These are phyloP conservation scores for Trichoderma sp. DNA, from an alignment of 2,329 filamentous ascomycete species.

Conservation along the genomic window DNA sequence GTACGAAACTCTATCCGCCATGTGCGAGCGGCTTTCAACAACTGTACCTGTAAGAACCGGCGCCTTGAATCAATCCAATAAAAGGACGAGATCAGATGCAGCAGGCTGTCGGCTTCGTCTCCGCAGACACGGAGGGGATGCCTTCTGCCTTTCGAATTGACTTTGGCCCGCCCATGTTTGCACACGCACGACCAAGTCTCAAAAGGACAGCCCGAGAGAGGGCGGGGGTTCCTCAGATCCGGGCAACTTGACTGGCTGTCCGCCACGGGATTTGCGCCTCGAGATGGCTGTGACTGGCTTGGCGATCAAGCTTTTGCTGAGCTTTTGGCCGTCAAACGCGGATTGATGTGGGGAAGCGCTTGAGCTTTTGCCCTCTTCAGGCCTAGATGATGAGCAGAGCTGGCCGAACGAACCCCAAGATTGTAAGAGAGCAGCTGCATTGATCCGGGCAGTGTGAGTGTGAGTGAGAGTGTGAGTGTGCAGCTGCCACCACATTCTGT, in stretches of 20 bases:
- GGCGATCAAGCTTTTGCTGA: not conserved
- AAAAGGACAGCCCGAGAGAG: not conserved
- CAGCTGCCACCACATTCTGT: not conserved
- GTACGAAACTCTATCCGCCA: constrained; percentile 23
- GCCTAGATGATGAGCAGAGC: not conserved
- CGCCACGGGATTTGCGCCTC: not conserved
- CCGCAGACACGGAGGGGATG: not conserved
- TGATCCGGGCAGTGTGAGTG: not conserved
- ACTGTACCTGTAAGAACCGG: not conserved
- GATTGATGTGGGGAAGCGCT: constrained; percentile 8
- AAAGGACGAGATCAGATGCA: not conserved
- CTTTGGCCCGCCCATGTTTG: constrained; percentile 1
- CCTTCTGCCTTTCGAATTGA: constrained; percentile 1
- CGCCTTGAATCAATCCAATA: not conserved
- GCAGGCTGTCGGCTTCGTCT: not conserved
- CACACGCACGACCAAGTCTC: constrained; percentile 16
- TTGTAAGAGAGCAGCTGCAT: not conserved
- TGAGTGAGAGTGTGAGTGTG: no score
- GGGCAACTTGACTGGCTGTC: constrained; percentile 9
- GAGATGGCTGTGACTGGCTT: constrained; percentile 1
- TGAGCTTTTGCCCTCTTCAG: constrained; percentile 8
- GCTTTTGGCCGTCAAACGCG: constrained; percentile 11
- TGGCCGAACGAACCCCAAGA: not conserved
- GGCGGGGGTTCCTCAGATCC: not conserved
- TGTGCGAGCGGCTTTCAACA: constrained; percentile 5